Percentiles rank a stretch among this genome's conserved stretches.
These are phyloP conservation scores for Coemansia reversa DNA, from an alignment of 192 early-diverging fungal genomes.

Conservation along the genomic window DNA sequence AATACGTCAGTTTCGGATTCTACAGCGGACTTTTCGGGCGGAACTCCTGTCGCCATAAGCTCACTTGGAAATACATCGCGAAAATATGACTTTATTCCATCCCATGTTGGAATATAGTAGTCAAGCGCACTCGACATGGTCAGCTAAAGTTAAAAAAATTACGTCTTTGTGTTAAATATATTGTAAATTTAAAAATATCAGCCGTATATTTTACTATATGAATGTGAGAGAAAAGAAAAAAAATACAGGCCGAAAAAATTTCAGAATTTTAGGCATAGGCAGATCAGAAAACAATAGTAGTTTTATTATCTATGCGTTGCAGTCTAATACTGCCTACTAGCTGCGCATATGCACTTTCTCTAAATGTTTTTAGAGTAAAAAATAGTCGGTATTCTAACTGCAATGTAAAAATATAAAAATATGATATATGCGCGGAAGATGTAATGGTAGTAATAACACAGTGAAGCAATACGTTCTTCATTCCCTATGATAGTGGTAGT, in stretches of 20 bases:
- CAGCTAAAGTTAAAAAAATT: neutral
- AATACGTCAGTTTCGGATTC: slow-evolving; percentile 19
- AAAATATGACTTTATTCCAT: slow-evolving; percentile 28
- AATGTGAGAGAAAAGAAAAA: slow-evolving; percentile 9
- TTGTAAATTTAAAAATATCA: neutral
- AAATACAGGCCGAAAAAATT: neutral
- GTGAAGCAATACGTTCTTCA: slow-evolving; percentile 6
- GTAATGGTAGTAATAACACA: neutral
- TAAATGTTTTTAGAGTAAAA: neutral
- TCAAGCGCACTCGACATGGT: slow-evolving; percentile 25
- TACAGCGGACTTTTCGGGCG: slow-evolving; percentile 35
- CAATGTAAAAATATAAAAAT: neutral
- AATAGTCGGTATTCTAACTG: neutral
- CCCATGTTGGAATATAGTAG: slow-evolving; percentile 47
- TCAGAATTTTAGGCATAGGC: slow-evolving; percentile 2
- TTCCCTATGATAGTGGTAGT: neutral
- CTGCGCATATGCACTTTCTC: neutral
- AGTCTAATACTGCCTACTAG: neutral
- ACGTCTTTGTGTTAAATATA: neutral
- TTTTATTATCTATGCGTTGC: neutral
- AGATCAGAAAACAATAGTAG: neutral
- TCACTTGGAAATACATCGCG: slow-evolving; percentile 45
- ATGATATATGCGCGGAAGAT: neutral
- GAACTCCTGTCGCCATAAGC: slow-evolving; percentile 44
- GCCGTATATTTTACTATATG: neutral